Evolutionary conservation across 805 yeast genomes (phyloP), one percentile per base, ranked within the genome.

Genomic region (Metschnikowia chrysomelidarum): DNA sequence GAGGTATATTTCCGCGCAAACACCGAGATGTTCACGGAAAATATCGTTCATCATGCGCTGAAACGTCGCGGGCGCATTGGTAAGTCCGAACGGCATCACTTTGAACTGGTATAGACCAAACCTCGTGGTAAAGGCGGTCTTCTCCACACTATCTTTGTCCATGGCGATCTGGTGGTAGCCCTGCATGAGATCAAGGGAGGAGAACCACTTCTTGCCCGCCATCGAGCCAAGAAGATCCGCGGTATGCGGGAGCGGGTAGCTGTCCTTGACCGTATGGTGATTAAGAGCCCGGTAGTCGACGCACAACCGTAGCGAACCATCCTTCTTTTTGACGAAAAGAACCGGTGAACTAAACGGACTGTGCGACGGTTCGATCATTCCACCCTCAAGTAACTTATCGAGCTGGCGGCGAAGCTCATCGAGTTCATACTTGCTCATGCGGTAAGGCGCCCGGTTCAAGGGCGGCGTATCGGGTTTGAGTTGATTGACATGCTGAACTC

Each of bases 161-260:
- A 37, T 37, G 3, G 33, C 23, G 19, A 37, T 27, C 11, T 27
- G 37, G 15, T 32, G 30, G 15, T 27, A 37, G 8, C 41, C 41
- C 11, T 31, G 29, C 33, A 27, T 32, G 27, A 36, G 36, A n/a
- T 37, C 34, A 7, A 37, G 30, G 6, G 26, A 17, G 7, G 41
- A 32, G 28, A 36, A 36, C 18, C 32, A 18, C 18, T 36, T 20
- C 17, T 34, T 24, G 21, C 28, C 34, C 2, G 26, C 31, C 27
- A 36, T 20, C 10, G 16, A 11, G 18, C 24, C 22, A 19, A 30
- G 26, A 5, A 36, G 25, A n/a, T 34, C 32, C 11, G 29, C 38
- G 21, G 24, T 21, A 9, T 20, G 24, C 6, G 28, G 29, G 24
- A 34, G 19, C 17, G 38, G 34, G 25, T 28, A 29, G 14, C 21